Percentiles rank a stretch among this genome's conserved stretches.
These are phyloP conservation scores for Picochlorum costavermella DNA, from an alignment of 139 green algal species.

Conservation along the genomic window DNA sequence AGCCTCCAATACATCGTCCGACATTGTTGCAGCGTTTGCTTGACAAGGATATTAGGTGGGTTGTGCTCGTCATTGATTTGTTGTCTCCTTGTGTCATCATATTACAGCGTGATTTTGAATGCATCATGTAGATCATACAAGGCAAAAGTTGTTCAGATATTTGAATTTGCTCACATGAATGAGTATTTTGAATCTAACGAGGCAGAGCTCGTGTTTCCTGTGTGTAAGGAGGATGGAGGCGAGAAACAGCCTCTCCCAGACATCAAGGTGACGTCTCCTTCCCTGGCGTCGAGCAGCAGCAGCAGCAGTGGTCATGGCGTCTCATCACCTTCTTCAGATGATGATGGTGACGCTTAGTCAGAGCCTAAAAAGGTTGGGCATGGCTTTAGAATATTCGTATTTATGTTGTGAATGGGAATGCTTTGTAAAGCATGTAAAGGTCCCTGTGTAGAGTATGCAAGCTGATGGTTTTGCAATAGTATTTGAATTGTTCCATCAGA, in stretches of 20 bases:
- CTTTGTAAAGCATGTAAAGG: no score
- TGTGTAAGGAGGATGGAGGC: neutral
- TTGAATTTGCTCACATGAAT: conserved; percentile 4
- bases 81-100: conserved; percentile 55
- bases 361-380: no score
- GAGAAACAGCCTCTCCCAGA: neutral
- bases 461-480: neutral
- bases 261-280: no score
- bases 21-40: conserved; percentile 53
- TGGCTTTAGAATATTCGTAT: no score
- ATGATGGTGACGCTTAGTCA: no score
- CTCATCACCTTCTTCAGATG: no score
- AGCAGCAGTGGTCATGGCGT: no score
- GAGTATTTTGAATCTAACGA: neutral
- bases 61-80: conserved; percentile 30
- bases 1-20: no score
- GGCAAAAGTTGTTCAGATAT: neutral
- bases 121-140: neutral
- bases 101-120: conserved; percentile 34
- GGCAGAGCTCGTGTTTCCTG: neutral
- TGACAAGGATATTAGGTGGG: conserved; percentile 37
- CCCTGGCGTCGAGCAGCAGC: no score
- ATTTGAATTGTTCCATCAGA: conserved; percentile 34
- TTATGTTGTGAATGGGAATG: no score
- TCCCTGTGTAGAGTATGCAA: neutral